Base-by-base conservation (phyloP, 352 stramenopile genomes). In the Phytophthora hibernalis region DNA sequence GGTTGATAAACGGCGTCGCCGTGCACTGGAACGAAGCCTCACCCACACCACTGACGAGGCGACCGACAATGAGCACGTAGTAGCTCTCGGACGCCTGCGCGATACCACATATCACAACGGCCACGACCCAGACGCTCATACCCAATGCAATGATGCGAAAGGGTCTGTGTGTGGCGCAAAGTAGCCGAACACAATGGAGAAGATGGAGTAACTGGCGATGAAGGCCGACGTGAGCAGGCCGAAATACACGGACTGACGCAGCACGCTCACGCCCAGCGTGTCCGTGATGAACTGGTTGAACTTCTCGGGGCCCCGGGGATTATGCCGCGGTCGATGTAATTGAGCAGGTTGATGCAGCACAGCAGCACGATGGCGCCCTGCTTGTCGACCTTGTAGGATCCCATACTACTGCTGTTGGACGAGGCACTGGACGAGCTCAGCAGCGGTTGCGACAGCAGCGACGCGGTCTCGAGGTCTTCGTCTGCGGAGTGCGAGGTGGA, bases 261-360 rank as follows among this genome's bases (percentile, higher is more conserved):
- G 69, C 43, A 77, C 70, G 10, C 77, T 83, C 12, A 91, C 74
- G 44, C 87, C 68, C 11, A 91, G 74, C n/a, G 90, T 93, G 10
- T 74, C 53, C 10, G 81, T 83, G 62, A 98, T 97, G 64, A 98
- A 99, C 48, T 81, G 83, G 61, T 96, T 87, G 68, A 99, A 98
- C 64, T 97, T 89, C 59, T 96, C 79, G 18, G 89, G 0, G 93
- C 91, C 10, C 96, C 96, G 0, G 96, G 91, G 55, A 99, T 98
- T 62, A 99, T 98, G 26, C 93, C 92, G 31, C 96, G 91, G 79
- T 99, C 95, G 44, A 98, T 70, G 77, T 98, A 98, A 73, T 98
- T 98, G 57, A 98, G 74, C 26, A 98, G 72, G 70, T 98, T 98
- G 67, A 96, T 96, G 35, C 81, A 72, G 58, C 85, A 96, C 18